Evolutionary conservation across 169 alveolate species (phyloP).

Genomic region (Plasmodium vinckei): DNA sequence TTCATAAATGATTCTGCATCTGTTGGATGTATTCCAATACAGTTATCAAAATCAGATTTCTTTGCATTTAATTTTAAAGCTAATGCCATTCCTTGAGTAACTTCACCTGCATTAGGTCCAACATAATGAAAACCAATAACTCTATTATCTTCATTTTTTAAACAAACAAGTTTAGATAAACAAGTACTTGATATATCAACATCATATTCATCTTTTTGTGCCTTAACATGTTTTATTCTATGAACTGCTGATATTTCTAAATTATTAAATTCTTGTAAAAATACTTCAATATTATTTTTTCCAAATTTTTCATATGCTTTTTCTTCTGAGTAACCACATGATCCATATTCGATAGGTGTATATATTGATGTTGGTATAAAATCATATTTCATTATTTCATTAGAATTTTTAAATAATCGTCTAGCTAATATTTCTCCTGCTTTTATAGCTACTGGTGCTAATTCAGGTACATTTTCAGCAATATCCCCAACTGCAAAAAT

Average conservation of each 20-base stretch:
- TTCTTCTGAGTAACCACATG: slow-evolving; percentile 96
- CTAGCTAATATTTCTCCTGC: slow-evolving; percentile 97
- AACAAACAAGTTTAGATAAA: slow-evolving; percentile 93
- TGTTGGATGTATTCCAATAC: slow-evolving; percentile 98
- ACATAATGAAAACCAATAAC: slow-evolving; percentile 98
- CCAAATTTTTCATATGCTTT: slow-evolving; percentile 81
- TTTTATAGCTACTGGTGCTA: slow-evolving; percentile 98
- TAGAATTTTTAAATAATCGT: slow-evolving; percentile 91
- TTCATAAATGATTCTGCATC: slow-evolving; percentile 94
- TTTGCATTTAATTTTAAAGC: slow-evolving; percentile 96
- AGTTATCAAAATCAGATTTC: slow-evolving; percentile 91
- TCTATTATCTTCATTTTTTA: slow-evolving; percentile 89
- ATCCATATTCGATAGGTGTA: slow-evolving; percentile 98
- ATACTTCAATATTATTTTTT: slow-evolving; percentile 88
- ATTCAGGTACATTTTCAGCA: slow-evolving; percentile 94
- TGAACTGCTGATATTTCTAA: slow-evolving; percentile 91
- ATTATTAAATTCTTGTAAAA: slow-evolving; percentile 92
- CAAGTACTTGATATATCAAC: slow-evolving; percentile 89
- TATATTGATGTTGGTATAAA: slow-evolving; percentile 97
- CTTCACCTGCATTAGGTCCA: slow-evolving; percentile 99
- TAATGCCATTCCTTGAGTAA: slow-evolving; percentile 96
- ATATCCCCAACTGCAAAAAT: slow-evolving; percentile 97
- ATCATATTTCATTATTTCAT: slow-evolving; percentile 76
- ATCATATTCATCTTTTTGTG: slow-evolving; percentile 84
- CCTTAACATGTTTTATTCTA: slow-evolving; percentile 80